Evolutionary conservation across 805 yeast species (phyloP), one percentile per base, ranked within the genome.

Genomic region (Schwanniomyces occidentalis): DNA sequence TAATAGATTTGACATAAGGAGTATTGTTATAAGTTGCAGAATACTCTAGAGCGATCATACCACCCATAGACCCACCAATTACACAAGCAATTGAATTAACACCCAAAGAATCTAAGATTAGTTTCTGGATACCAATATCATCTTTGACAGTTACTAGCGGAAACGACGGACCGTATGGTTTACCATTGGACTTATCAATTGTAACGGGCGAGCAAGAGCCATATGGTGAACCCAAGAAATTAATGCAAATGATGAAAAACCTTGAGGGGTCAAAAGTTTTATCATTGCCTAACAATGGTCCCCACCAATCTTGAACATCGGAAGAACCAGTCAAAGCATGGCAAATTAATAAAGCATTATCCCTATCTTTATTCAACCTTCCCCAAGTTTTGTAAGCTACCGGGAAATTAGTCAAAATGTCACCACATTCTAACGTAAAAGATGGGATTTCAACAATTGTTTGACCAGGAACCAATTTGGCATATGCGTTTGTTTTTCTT

Each of bases 291-390:
- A 93, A 64, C 16, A 93, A 61, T 0, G 98, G 97, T 0, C 98
- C 97, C 99, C 99, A 93, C 99, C 99, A 93, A 52, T 93, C 99
- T 24, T 84, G 75, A 12, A 91, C 96, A 56, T 93, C 98, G 0
- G 96, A 76, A 0, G 96, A 88, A 0, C 99, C 99, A 0, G 98
- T 89, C 36, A 93, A 69, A 0, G 99, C 98, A 66, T 93, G 99
- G 49, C 96, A 85, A 9, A 93, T 85, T n/a, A 93, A 78, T 70
- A 93, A 67, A 40, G 82, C 89, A 55, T 93, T 93, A 46, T 80
- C 81, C 6, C 75, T 79, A 3, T 59, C 65, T 6, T 69, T 75
- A 53, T 89, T 89, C 30, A 93, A 71, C 36, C 75, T 71, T 2
- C 99, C 99, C 97, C 97, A 93, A 0, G 95, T 84, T 58, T 91